Base-by-base conservation (phyloP, 345 rosid genomes). In the Arabis alpina region DNA sequence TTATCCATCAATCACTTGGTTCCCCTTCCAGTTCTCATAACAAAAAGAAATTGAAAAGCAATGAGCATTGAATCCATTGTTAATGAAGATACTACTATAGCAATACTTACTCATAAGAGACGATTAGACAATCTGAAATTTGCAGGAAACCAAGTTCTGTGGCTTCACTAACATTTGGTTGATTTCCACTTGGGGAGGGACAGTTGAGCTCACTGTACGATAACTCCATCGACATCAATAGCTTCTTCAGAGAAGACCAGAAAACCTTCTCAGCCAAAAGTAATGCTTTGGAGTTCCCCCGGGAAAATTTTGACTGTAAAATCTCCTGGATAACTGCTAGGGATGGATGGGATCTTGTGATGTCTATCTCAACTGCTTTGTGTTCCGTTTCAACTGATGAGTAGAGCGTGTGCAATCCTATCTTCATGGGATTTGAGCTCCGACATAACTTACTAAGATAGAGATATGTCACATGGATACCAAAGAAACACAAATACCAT, bases 401-500 rank as follows among this genome's bases (percentile, higher is more conserved):
- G 72, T 72, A 80, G 49, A 86, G 84, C 28, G 61, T 74, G 50
- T 78, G 72, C 53, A 84, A 71, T 78, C 84, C 82, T 48, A 81
- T 66, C 70, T 79, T 78, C 66, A 84, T 66, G 77, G 73, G 56
- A 71, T 27, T 61, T 42, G 77, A 71, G 73, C 82, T 79, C 71
- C 56, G 82, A 70, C 84, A 81, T 54, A 86, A 59, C 56, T 78
- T 84, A 5, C 71, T 79, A 16, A 81, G 59, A 67, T 75, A 86
- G 51, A 82, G 62, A 68, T 78, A 62, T 68, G 87, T 77, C 73
- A 77, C 71, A 63, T 70, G 79, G 70, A 81, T 81, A 37, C 91
- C 91, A 36, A 77, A 86, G 74, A 81, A 86, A 73, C 91, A 86
- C 58, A 79, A 51, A 79, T 82, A 81, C 85, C 87, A 86, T 32